phyloP scores from a whole-genome alignment of 495 filamentous ascomycete genomes.

The Penicillium atrosanguineum region DNA sequence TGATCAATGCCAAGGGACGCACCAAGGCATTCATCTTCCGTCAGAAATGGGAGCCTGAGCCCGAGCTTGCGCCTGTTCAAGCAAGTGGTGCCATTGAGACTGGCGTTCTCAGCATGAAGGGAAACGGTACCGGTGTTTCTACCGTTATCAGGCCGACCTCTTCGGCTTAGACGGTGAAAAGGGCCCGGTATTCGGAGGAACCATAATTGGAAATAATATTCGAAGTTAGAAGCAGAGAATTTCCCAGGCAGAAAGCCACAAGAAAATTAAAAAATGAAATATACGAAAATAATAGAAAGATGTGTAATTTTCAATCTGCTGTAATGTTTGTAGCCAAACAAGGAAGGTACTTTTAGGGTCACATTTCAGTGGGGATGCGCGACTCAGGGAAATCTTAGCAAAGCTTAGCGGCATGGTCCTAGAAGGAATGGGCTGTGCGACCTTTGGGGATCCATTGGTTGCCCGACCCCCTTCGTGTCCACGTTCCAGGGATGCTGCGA shows the following conservation, averaged over 20 bases:
- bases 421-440: not conserved
- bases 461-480: not conserved
- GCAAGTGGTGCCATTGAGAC: slow-evolving; percentile 10
- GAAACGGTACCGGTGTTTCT: slow-evolving; percentile 8
- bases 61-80: not conserved
- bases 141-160: not conserved
- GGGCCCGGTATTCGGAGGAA: not conserved
- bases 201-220: not conserved
- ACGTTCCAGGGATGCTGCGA: not conserved
- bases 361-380: not conserved
- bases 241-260: not conserved
- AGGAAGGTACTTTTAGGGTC: not conserved
- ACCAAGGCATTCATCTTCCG: slow-evolving; percentile 24
- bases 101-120: not conserved
- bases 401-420: slow-evolving; percentile 10
- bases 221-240: too few relatives aligned
- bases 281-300: too few relatives aligned
- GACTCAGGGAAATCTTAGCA: slow-evolving; percentile 12
- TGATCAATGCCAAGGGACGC: slow-evolving; percentile 13
- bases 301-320: not conserved
- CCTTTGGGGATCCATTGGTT: not conserved
- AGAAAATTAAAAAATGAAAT: not conserved
- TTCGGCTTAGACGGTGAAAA: not conserved
- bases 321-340: not conserved
- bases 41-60: slow-evolving; percentile 7